Base-by-base conservation (phyloP, 139 green algal species). In the Volvox africanus region DNA sequence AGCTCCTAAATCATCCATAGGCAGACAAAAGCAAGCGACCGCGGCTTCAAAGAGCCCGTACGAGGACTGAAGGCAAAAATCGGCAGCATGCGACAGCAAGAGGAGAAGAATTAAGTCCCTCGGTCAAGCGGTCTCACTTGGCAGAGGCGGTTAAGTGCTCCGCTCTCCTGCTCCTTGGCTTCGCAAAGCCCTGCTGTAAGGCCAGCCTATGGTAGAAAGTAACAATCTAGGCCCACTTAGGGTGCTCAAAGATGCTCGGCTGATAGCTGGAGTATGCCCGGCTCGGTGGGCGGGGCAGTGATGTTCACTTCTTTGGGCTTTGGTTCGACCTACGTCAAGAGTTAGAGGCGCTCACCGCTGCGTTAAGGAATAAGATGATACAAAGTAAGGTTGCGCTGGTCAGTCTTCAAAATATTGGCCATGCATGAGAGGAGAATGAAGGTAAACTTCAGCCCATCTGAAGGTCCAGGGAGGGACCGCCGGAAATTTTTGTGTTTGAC, bases 41-140 rank as follows among this genome's bases (percentile, higher is more conserved):
- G 32, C 82, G 30, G 61, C 82, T 13, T 78, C 61, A 87, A 61
- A 87, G 82, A 33, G 18, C 22, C 82, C 35, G n/a, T 55, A 75
- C 16, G 18, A 78, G 61, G 61, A 87, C 61, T 30, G 37, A 77
- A 78, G 24, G 61, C 33, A 32, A 32, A 78, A 87, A 67, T n/a
- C 61, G 77, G 82, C 14, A 32, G 82, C 20, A 21, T 33, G 32
- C 20, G 61, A 77, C 11, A 36, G 30, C 61, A 30, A 77, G 19
- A 11, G 30, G 61, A 20, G 55, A n/a, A 24, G 32, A 67, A 37
- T 67, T 50, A 33, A 67, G n/a, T 28, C 12, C 55, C 61, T 30
- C 82, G 82, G 82, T 87, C 82, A 87, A 87, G 82, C 61, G 32
- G 61, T 77, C 82, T 76, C 82, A 87, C 82, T 61, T 61, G 82